phyloP scores from a whole-genome alignment of 2,329 filamentous ascomycete genomes.

The Aureobasidium pullulans region DNA sequence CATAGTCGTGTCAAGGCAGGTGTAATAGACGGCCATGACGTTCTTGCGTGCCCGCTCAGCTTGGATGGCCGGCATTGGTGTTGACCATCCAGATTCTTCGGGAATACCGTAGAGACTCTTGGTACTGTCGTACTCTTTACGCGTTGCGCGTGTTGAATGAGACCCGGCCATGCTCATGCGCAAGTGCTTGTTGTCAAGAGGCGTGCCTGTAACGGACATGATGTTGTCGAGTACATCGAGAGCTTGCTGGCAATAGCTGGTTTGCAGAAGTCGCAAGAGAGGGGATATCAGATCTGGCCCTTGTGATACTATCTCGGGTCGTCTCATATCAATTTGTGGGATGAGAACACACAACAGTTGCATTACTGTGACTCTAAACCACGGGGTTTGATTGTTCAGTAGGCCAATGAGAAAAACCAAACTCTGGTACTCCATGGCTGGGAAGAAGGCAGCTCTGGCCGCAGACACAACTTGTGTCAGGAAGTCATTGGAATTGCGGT shows the following conservation, averaged over 20 bases:
- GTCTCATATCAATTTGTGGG: conserved; percentile 86
- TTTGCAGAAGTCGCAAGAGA: conserved; percentile 78
- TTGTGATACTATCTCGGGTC: conserved; percentile 79
- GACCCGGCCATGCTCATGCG: conserved; percentile 97
- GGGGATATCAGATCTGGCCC: conserved; percentile 94
- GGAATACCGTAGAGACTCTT: conserved; percentile 95
- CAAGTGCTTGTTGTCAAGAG: conserved; percentile 88
- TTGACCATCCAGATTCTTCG: conserved; percentile 91
- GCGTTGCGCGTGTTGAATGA: conserved; percentile 68
- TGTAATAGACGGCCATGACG: conserved; percentile 94
- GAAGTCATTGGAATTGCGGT: conserved; percentile 66
- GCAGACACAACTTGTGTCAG: conserved; percentile 65
- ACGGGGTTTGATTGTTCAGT: conserved; percentile 77
- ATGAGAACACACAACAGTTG: conserved; percentile 78
- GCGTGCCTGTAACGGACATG: conserved; percentile 79
- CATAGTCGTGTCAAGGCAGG: conserved; percentile 53
- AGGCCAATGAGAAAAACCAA: conserved; percentile 86
- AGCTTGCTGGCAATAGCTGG: conserved; percentile 87
- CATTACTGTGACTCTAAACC: conserved; percentile 92
- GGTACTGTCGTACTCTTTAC: conserved; percentile 90
- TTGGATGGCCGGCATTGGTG: conserved; percentile 85
- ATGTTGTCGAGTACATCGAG: conserved; percentile 89
- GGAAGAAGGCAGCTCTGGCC: conserved; percentile 71
- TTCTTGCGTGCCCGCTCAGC: conserved; percentile 81
- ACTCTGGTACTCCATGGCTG: conserved; percentile 73